Base-by-base conservation (phyloP, 2,329 filamentous ascomycete species). In the Dichotomopilus funicola region DNA sequence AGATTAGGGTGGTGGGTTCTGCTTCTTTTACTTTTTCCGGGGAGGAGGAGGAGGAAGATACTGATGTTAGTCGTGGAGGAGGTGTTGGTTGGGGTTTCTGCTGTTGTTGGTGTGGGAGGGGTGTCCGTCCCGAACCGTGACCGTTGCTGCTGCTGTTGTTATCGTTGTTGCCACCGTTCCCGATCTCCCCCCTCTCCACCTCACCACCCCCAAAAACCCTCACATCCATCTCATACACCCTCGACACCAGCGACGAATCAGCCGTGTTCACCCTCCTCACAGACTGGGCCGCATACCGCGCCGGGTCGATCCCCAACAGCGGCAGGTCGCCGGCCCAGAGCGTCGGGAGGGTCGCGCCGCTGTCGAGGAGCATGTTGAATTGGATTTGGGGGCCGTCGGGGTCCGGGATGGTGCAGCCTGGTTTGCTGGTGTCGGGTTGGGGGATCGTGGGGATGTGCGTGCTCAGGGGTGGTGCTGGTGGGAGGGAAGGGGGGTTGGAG, bases 311-410 rank as follows among this genome's bases (percentile, higher is more conserved):
- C 2, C 67, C 64, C 4, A 77, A 63, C 3, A 58, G 49, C 8
- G 54, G 37, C 4, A 75, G 62, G 61, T 77, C 75, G 12, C 60
- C 47, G 8, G 59, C 46, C 51, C 65, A 65, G 36, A 78, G 64
- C 36, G 68, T 63, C 1, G 75, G 74, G 36, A 71, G 67, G 0
- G 72, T 75, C 5, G 74, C 71, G 47, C 75, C 75, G 40, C 67
- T 70, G 61, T 78, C 75, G 41, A 77, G 64, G 44, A 77, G 59
- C 13, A 67, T 68, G 36, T 65, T 60, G 56, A 71, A 71, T 45
- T 64, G 61, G 19, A 72, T 50, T 40, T 61, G 60, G 2, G 70
- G 68, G 3, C 63, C 65, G 11, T 62, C 31, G 8, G 50, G 45
- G 54, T 63, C 57, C 6, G 49, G 51, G 19, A 46, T 43, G 6